A percentile compares a stretch with the other conserved stretches of the same genome.
These are phyloP conservation scores for Eimeria sp. DNA, from an alignment of 169 alveolate genomes.

Conservation along the genomic window DNA sequence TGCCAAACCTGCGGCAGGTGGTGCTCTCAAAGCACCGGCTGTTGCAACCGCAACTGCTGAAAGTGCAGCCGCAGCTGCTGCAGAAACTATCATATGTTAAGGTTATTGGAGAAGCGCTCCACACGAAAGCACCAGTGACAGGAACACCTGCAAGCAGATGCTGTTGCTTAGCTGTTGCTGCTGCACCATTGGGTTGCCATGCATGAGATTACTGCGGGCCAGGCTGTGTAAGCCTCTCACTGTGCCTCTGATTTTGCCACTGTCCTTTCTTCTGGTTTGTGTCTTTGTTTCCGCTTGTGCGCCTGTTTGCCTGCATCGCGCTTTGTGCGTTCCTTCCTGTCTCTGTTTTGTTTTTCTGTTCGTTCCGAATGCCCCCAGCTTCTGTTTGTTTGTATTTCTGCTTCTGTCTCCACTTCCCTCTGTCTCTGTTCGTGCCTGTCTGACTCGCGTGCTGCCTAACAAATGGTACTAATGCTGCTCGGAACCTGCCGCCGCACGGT, in stretches of 20 bases:
- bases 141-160: neutral
- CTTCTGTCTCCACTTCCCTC: neutral
- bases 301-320: neutral
- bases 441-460: neutral
- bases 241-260: too few species aligned
- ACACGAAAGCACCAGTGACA: neutral
- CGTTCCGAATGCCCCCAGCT: too few species aligned
- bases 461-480: neutral
- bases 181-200: neutral
- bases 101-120: neutral
- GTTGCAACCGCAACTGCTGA: neutral
- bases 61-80: neutral
- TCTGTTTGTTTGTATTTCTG: neutral
- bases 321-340: neutral
- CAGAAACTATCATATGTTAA: neutral
- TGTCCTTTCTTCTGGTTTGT: neutral
- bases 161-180: neutral
- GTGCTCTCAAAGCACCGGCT: neutral
- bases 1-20: conserved; percentile 6
- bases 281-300: neutral
- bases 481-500: neutral
- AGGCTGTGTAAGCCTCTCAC: neutral
- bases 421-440: neutral
- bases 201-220: neutral
- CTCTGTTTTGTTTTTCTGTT: neutral